Conservation (phyloP, 192 early-diverging fungal genomes). For the Chytriomyces sp. region DNA sequence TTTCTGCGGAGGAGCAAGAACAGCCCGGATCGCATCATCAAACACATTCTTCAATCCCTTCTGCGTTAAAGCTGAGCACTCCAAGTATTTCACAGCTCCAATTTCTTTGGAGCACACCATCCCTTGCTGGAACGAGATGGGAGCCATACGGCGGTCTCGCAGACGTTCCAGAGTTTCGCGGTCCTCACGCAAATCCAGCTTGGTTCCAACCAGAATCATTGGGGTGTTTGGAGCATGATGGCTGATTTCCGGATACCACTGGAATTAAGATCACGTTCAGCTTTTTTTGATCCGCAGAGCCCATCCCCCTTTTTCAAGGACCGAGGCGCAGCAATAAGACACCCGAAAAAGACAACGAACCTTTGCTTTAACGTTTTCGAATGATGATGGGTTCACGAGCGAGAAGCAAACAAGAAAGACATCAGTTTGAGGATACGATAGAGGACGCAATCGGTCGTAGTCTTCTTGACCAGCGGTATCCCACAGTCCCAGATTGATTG, state of each 20-base stretch:
- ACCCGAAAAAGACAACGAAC: slow-evolving; percentile 48
- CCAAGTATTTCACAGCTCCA: slow-evolving; percentile 88
- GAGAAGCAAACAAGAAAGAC: slow-evolving; percentile 99
- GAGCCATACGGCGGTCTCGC: slow-evolving; percentile 81
- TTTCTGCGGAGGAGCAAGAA: slow-evolving; percentile 71
- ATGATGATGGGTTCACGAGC: slow-evolving; percentile 91
- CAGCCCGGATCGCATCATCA: slow-evolving; percentile 97
- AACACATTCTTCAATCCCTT: slow-evolving; percentile 98
- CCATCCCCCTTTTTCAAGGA: no score
- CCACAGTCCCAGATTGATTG: slow-evolving; percentile 97
- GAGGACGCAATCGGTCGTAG: slow-evolving; percentile 95
- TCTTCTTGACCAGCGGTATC: slow-evolving; percentile 99
- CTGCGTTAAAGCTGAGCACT: slow-evolving; percentile 97
- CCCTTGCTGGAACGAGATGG: slow-evolving; percentile 88
- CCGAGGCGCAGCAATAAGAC: background rate
- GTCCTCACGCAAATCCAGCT: slow-evolving; percentile 97
- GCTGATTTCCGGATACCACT: slow-evolving; percentile 95
- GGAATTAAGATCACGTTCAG: background rate
- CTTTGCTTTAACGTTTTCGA: slow-evolving; percentile 97
- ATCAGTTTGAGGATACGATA: slow-evolving; percentile 98
- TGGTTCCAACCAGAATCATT: slow-evolving; percentile 93
- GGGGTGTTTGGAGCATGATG: slow-evolving; percentile 96
- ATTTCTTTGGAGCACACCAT: slow-evolving; percentile 89
- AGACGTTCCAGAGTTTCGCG: slow-evolving; percentile 85
- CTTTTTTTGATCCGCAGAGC: background rate